Percentiles rank a stretch among this genome's conserved stretches.
These are phyloP conservation scores for Trichoderma reesei DNA, from an alignment of 495 filamentous ascomycete species.

Conservation along the genomic window DNA sequence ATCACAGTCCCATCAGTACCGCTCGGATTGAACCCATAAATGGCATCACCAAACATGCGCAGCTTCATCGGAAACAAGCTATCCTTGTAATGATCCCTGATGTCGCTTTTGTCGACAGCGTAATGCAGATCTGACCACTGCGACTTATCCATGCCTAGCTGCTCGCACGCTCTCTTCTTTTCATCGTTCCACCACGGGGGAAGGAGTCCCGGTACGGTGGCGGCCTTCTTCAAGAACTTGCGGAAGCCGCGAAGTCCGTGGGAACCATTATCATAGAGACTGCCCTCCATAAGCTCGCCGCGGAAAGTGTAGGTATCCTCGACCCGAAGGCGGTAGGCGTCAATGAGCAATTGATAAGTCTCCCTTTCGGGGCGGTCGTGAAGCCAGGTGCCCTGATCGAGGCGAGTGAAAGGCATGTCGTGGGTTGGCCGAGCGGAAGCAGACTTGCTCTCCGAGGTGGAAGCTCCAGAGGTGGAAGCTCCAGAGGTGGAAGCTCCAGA, in stretches of 20 bases:
- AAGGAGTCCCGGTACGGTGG: constrained; percentile 17
- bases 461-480: too few relatives aligned
- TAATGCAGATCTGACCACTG: constrained; percentile 12
- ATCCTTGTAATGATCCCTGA: neutral
- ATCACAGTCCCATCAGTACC: neutral
- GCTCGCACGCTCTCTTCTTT: constrained; percentile 23
- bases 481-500: too few relatives aligned
- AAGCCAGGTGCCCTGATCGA: constrained; percentile 25
- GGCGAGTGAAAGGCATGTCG: constrained; percentile 21
- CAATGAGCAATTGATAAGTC: constrained; percentile 37
- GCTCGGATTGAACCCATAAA: neutral
- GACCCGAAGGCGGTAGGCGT: constrained; percentile 37
- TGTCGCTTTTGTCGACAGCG: neutral
- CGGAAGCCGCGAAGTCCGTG: constrained; percentile 14
- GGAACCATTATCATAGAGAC: constrained; percentile 23
- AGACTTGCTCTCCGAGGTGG: neutral
- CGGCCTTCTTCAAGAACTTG: constrained; percentile 15
- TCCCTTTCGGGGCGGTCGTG: constrained; percentile 32
- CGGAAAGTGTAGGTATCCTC: constrained; percentile 27
- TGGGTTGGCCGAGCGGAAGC: constrained; percentile 9
- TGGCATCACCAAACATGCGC: neutral
- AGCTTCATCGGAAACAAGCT: neutral
- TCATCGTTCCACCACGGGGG: constrained; percentile 34
- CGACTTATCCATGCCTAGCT: constrained; percentile 14
- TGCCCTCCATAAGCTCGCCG: constrained; percentile 15